A percentile compares a stretch with the other conserved stretches of the same genome.
Conservation (phyloP, 2,329 filamentous ascomycete genomes). For the Colletotrichum abscissum region DNA sequence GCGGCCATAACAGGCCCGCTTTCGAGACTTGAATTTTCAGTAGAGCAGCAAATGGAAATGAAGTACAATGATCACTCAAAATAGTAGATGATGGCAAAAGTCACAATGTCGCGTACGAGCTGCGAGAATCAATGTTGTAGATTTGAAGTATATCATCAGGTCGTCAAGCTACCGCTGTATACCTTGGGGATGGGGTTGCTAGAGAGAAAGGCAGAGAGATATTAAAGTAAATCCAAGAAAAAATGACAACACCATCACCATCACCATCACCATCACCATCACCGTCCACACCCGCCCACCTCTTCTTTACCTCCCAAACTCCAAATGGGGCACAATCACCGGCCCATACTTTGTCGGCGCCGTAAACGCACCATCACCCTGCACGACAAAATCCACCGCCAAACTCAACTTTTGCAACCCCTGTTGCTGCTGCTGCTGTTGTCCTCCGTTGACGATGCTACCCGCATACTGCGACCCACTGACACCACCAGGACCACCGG, state of each 20-base stretch:
- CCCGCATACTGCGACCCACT: conserved; percentile 42
- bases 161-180: conserved; percentile 18
- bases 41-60: conserved; percentile 4
- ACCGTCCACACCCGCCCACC: not conserved
- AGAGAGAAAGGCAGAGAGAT: conserved; percentile 2
- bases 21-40: not conserved
- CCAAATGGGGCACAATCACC: conserved; percentile 90
- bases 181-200: not conserved
- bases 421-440: conserved; percentile 46
- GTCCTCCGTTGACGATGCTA: conserved; percentile 9
- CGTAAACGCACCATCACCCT: conserved; percentile 85
- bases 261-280: not conserved
- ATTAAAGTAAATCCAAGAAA: conserved; percentile 20
- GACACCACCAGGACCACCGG: conserved; percentile 36
- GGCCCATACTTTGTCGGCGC: conserved; percentile 95
- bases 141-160: conserved; percentile 20
- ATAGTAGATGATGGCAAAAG: not conserved
- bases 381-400: conserved; percentile 96
- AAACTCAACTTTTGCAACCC: conserved; percentile 79
- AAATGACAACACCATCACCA: not conserved
- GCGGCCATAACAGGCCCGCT: not conserved
- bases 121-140: not conserved
- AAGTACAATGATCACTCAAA: not conserved
- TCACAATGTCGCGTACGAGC: not conserved
- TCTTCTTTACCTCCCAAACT: conserved; percentile 71